Percentiles rank a stretch among this genome's conserved stretches.
phyloP scores from a whole-genome alignment of 2,329 filamentous ascomycete species.

The Claviceps monticola region DNA sequence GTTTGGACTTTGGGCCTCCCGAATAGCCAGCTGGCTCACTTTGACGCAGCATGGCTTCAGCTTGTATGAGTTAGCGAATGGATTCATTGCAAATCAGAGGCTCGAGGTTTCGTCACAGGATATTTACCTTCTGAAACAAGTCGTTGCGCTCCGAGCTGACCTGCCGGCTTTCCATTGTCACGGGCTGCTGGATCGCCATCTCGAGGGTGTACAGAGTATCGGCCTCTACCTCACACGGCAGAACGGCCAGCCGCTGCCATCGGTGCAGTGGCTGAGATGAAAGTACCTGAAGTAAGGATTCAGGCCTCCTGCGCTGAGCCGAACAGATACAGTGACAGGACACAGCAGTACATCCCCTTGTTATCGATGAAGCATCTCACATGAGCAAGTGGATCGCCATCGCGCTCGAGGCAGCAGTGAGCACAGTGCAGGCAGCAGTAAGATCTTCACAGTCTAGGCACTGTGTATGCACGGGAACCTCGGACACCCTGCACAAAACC shows the following conservation, averaged over 20 bases:
- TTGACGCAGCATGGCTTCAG: conserved; percentile 49
- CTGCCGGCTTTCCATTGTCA: conserved; percentile 8
- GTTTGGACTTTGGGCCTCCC: conserved; percentile 27
- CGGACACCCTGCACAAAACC: neutral
- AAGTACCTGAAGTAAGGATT: neutral
- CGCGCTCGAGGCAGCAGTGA: neutral
- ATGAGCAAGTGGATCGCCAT: neutral
- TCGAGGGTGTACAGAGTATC: neutral
- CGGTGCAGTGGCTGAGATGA: neutral
- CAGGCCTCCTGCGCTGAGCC: too few relatives aligned
- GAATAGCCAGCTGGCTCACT: conserved; percentile 43
- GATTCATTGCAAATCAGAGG: neutral
- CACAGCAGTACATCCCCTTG: neutral
- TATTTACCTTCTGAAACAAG: conserved; percentile 22
- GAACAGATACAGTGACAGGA: neutral
- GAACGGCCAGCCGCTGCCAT: neutral
- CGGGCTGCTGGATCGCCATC: neutral
- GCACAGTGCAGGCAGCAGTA: neutral
- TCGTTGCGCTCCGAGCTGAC: conserved; percentile 15
- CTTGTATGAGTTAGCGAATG: conserved; percentile 21
- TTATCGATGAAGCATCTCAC: neutral
- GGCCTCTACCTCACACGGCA: conserved; percentile 3
- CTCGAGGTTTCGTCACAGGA: neutral
- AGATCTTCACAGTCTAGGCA: neutral
- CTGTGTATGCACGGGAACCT: neutral